Evolutionary conservation across 352 stramenopile genomes (phyloP).

Genomic region (Vaucheria bursata): DNA sequence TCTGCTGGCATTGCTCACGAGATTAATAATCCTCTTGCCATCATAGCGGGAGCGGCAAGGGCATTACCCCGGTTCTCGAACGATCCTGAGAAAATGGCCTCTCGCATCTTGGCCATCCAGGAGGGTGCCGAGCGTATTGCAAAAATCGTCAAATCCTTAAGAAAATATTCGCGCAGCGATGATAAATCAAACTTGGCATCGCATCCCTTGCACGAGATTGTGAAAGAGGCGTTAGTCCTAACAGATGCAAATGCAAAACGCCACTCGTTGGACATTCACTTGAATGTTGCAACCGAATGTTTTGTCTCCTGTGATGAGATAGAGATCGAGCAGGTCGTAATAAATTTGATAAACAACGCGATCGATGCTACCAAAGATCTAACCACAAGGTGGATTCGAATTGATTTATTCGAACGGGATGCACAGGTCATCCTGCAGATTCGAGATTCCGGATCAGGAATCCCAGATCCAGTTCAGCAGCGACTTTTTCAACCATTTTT

Average conservation of each 20-base stretch:
- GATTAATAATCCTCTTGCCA: no score
- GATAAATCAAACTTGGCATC: no score
- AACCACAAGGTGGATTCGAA: background rate
- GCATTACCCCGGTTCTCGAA: no score
- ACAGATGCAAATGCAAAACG: background rate
- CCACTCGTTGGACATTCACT: background rate
- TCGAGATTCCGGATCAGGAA: background rate
- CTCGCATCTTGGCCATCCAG: no score
- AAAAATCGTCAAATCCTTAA: background rate
- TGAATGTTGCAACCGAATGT: background rate
- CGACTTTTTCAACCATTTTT: background rate
- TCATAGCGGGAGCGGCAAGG: no score
- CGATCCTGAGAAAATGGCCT: no score
- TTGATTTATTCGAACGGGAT: background rate
- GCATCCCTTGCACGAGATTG: background rate
- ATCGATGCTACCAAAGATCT: background rate
- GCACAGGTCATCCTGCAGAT: background rate
- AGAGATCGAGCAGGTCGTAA: background rate
- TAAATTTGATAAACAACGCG: background rate
- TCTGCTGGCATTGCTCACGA: no score
- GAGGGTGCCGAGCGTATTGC: conserved; percentile 1
- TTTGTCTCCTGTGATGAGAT: no score
- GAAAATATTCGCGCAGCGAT: background rate
- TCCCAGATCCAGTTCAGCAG: background rate
- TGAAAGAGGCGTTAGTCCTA: background rate